Percentiles rank a stretch among this genome's conserved stretches.
Evolutionary conservation across 768 basidiomycete species (phyloP).

Genomic region (Tulasnella calospora): DNA sequence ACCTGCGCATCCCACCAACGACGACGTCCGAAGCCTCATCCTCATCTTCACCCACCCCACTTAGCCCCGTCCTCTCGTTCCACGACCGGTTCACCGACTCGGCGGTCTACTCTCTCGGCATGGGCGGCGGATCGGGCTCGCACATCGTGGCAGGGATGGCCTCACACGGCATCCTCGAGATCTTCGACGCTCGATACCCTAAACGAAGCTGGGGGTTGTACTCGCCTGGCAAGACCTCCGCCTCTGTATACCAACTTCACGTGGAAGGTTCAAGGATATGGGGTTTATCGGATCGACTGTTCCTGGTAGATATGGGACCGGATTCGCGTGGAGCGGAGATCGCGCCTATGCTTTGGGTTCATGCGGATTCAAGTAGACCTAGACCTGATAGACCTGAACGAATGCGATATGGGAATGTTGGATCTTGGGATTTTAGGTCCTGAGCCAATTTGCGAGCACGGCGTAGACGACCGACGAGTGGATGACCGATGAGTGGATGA

Average conservation of each 20-base stretch:
- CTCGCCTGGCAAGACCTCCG: conserved; percentile 63
- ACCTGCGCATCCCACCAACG: conserved; percentile 52
- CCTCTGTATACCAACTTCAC: conserved; percentile 69
- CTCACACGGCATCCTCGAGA: conserved; percentile 68
- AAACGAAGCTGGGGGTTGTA: conserved; percentile 69
- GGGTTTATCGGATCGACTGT: conserved; percentile 71
- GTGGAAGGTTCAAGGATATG: conserved; percentile 76
- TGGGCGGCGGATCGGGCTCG: conserved; percentile 62
- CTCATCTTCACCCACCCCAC: conserved; percentile 34
- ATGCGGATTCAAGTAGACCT: background rate
- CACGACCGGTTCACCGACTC: conserved; percentile 62
- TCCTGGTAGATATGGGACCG: conserved; percentile 75
- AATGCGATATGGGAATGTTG: background rate
- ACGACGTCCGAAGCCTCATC: background rate
- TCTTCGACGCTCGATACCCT: conserved; percentile 66
- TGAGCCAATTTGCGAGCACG: background rate
- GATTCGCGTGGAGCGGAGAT: conserved; percentile 35
- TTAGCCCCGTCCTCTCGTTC: conserved; percentile 57
- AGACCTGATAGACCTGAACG: background rate
- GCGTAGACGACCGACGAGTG: background rate
- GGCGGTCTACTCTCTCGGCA: conserved; percentile 69
- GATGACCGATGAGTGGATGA: background rate
- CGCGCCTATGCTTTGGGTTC: conserved; percentile 2
- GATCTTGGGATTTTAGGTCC: too few relatives aligned
- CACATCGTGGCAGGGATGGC: conserved; percentile 74